phyloP scores from a whole-genome alignment of 257 asterid genomes.

The Salvia hispanica region DNA sequence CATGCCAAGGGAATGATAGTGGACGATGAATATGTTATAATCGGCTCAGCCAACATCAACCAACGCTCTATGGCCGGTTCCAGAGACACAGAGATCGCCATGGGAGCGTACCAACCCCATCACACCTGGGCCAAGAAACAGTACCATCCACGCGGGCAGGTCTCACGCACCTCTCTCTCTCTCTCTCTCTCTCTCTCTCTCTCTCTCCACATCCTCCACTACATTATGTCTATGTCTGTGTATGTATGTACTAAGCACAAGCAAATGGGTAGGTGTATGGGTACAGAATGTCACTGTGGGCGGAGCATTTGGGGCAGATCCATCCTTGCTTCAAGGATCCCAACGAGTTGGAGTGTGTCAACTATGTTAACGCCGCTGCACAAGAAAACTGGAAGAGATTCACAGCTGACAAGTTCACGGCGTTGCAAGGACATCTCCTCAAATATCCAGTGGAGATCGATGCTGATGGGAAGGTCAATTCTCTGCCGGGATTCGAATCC shows the following conservation, averaged over 20 bases:
- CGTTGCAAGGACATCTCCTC: conserved; percentile 61
- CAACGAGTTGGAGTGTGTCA: conserved; percentile 43
- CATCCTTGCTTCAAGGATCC: conserved; percentile 48
- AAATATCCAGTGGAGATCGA: conserved; percentile 63
- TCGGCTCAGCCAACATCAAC: conserved; percentile 72
- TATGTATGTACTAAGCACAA: too few species aligned
- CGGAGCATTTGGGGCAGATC: conserved; percentile 59
- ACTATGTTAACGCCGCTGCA: conserved; percentile 48
- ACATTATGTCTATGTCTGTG: too few species aligned
- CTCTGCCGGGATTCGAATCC: conserved; percentile 43
- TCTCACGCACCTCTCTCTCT: too few species aligned
- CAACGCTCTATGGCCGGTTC: conserved; percentile 67
- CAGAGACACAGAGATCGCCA: conserved; percentile 65
- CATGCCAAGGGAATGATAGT: conserved; percentile 72
- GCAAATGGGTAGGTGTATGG: conserved; percentile 37
- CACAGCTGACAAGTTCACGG: conserved; percentile 44
- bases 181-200: too few species aligned
- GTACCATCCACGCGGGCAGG: conserved; percentile 47
- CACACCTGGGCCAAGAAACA: conserved; percentile 50
- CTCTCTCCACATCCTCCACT: too few species aligned
- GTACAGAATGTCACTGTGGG: conserved; percentile 73
- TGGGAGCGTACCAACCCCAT: conserved; percentile 66
- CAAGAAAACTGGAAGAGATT: conserved; percentile 54
- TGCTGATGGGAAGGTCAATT: conserved; percentile 51
- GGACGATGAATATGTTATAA: conserved; percentile 62